phyloP scores from a whole-genome alignment of 169 alveolate genomes.

The Eimeria nieschulzi region DNA sequence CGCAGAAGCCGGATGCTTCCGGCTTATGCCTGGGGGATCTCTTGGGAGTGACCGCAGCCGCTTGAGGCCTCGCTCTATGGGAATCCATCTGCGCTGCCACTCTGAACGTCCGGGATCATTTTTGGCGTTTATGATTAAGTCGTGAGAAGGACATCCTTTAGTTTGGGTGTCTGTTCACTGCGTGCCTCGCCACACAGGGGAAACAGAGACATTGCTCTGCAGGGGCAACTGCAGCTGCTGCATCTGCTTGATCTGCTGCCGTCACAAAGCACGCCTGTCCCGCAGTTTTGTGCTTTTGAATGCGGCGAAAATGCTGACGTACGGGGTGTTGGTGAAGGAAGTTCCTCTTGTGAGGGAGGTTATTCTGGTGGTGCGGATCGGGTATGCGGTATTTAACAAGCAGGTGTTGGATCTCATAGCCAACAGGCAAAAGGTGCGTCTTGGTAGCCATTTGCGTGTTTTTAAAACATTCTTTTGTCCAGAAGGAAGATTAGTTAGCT shows the following conservation, averaged over 20 bases:
- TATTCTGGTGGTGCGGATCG: constrained; percentile 58
- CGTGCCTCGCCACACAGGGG: too few species aligned
- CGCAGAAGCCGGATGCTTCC: too few species aligned
- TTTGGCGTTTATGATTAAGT: too few species aligned
- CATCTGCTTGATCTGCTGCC: not conserved
- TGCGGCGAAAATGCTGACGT: constrained; percentile 12
- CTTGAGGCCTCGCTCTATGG: too few species aligned
- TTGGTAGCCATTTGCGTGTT: not conserved
- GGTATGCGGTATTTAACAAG: constrained; percentile 22
- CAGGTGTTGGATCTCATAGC: constrained; percentile 32
- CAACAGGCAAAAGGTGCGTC: constrained; percentile 37
- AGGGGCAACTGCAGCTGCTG: constrained; percentile 9
- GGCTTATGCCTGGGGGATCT: too few species aligned
- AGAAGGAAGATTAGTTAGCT: not conserved
- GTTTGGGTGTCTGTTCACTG: too few species aligned
- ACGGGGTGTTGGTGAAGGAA: constrained; percentile 59
- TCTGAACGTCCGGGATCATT: too few species aligned
- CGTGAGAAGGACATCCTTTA: too few species aligned
- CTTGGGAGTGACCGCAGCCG: too few species aligned
- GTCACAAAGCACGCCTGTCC: not conserved
- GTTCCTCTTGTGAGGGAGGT: constrained; percentile 47
- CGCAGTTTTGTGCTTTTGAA: not conserved
- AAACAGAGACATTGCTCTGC: not conserved
- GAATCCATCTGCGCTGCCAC: too few species aligned
- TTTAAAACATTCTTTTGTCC: not conserved